Conservation (phyloP, 2,329 filamentous ascomycete genomes). For the Furcasterigmium sp. region DNA sequence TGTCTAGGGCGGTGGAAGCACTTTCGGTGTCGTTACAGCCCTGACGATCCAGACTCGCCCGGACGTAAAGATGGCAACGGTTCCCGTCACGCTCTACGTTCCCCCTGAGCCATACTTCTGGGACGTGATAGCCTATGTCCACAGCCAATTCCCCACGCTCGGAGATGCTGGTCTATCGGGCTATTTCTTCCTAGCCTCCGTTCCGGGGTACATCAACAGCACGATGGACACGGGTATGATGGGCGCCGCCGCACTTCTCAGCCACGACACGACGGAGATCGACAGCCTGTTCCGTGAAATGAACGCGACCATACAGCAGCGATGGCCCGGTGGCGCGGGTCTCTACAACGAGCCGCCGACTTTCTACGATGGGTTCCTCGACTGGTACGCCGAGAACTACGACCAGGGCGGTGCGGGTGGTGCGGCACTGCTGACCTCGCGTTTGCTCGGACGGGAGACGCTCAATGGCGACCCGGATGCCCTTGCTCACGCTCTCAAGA, state of each 20-base stretch:
- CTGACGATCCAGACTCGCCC: conserved; percentile 50
- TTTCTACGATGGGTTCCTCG: conserved; percentile 26
- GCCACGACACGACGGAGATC: conserved; percentile 16
- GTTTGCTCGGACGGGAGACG: conserved; percentile 32
- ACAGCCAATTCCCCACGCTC: conserved; percentile 39
- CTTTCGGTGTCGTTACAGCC: conserved; percentile 55
- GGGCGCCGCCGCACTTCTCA: conserved; percentile 65
- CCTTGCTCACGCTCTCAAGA: conserved; percentile 30
- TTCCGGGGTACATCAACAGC: conserved; percentile 48
- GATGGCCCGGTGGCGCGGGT: conserved; percentile 26
- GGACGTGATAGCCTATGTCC: conserved; percentile 40
- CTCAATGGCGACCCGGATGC: conserved; percentile 27
- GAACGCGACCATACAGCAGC: conserved; percentile 28
- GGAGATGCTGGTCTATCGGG: conserved; percentile 46
- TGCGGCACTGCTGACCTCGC: conserved; percentile 32
- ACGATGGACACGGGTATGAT: conserved; percentile 93
- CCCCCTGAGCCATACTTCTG: conserved; percentile 28
- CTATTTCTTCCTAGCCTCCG: conserved; percentile 33
- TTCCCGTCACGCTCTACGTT: neutral
- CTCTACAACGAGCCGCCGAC: conserved; percentile 2
- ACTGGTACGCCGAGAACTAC: conserved; percentile 29
- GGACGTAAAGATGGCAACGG: conserved; percentile 25
- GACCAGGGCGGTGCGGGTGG: conserved; percentile 29
- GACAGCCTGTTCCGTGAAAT: conserved; percentile 25
- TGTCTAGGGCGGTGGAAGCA: conserved; percentile 49